phyloP scores from a whole-genome alignment of 768 basidiomycete species.

The Crucibulum laeve region DNA sequence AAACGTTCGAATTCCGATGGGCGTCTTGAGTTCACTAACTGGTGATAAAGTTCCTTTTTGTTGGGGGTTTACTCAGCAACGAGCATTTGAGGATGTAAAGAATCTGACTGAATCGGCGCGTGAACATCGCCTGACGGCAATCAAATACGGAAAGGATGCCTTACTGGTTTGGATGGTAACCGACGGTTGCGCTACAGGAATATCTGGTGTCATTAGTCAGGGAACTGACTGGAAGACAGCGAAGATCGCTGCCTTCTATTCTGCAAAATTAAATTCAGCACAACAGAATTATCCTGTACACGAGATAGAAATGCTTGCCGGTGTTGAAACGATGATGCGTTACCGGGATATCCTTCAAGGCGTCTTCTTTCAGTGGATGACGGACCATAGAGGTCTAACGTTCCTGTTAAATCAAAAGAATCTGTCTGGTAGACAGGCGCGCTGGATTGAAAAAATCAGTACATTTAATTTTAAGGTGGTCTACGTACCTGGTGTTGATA shows the following conservation, averaged over 20 bases:
- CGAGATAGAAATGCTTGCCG: conserved; percentile 28
- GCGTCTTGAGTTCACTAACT: conserved; percentile 13
- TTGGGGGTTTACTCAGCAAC: conserved; percentile 15
- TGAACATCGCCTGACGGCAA: conserved; percentile 12
- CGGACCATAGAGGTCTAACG: conserved; percentile 19
- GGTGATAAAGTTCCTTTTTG: conserved; percentile 12
- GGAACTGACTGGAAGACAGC: conserved; percentile 15
- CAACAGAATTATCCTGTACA: conserved; percentile 32
- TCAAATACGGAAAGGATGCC: conserved; percentile 9
- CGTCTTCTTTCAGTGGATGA: conserved; percentile 17
- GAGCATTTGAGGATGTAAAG: conserved; percentile 27
- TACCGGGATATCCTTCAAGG: conserved; percentile 22
- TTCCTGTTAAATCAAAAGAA: conserved; percentile 22
- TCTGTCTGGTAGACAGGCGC: conserved; percentile 23
- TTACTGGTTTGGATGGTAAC: conserved; percentile 19
- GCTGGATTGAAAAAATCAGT: conserved; percentile 24
- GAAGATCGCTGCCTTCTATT: conserved; percentile 22
- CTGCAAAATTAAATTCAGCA: conserved; percentile 23
- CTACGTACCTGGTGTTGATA: conserved; percentile 18
- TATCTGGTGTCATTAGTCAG: conserved; percentile 18
- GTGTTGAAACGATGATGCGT: conserved; percentile 21
- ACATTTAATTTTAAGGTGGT: conserved; percentile 10
- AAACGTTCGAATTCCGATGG: conserved; percentile 28
- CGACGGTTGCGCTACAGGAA: conserved; percentile 20
- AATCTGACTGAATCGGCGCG: conserved; percentile 8